Evolutionary conservation across 768 basidiomycete species (phyloP).

Genomic region (Boletus huronensis): DNA sequence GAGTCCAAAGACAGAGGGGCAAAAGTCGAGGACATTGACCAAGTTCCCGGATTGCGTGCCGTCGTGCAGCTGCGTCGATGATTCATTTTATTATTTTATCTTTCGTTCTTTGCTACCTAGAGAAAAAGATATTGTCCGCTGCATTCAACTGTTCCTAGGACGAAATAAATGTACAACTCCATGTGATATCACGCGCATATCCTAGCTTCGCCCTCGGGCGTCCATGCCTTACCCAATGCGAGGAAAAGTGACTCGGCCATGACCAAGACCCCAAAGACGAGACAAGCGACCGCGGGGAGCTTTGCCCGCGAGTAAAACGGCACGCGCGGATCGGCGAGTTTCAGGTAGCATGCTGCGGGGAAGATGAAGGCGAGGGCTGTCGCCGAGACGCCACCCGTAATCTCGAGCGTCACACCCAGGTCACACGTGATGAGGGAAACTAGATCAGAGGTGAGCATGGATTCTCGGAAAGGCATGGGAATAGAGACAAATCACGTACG

Average conservation of each 20-base stretch:
- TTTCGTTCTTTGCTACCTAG: constrained; percentile 3
- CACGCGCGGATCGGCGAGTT: constrained; percentile 52
- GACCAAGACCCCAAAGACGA: constrained; percentile 69
- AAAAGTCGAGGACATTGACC: constrained; percentile 56
- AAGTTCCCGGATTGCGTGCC: constrained; percentile 52
- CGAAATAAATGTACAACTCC: constrained; percentile 24
- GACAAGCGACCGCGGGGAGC: constrained; percentile 72
- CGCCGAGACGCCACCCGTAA: constrained; percentile 94
- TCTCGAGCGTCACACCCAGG: constrained; percentile 96
- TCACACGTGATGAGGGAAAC: constrained; percentile 94
- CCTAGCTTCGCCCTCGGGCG: constrained; percentile 62
- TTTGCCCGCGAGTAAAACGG: constrained; percentile 72
- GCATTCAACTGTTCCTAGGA: constrained; percentile 4
- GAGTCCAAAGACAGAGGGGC: constrained; percentile 70
- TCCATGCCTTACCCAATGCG: constrained; percentile 78
- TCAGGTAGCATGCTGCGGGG: constrained; percentile 82
- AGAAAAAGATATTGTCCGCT: constrained; percentile 4
- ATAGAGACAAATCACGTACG: constrained; percentile 43
- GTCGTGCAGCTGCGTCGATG: constrained; percentile 30
- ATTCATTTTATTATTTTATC: not conserved
- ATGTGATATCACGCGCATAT: constrained; percentile 55
- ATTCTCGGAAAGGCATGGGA: not conserved
- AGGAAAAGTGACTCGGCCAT: constrained; percentile 76
- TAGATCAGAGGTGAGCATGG: constrained; percentile 30
- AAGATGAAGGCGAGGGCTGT: constrained; percentile 93